Evolutionary conservation across 345 rosid genomes (phyloP).

Genomic region (Passiflora organensis): DNA sequence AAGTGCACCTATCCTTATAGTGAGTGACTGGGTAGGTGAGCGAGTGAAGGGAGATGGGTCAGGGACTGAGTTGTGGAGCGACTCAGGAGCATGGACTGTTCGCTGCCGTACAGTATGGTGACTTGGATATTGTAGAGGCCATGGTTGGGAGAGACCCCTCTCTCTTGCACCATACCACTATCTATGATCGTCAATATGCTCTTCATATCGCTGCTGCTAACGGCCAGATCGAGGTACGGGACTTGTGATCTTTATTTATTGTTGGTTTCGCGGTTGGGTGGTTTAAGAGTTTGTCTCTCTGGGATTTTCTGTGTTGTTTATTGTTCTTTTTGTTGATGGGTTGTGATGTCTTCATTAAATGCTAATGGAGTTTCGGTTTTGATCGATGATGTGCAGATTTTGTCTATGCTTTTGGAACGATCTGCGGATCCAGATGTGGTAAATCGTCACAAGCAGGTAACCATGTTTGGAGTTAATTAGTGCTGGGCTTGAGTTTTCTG

Average conservation of each 20-base stretch:
- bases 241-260: not conserved
- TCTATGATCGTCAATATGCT: conserved; percentile 77
- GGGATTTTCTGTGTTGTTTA: conserved; percentile 4
- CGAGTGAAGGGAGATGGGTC: conserved; percentile 56
- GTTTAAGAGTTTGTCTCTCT: not conserved
- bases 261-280: conserved; percentile 1
- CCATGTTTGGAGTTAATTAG: not conserved
- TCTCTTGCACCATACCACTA: conserved; percentile 47
- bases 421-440: conserved; percentile 69
- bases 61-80: conserved; percentile 75
- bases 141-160: conserved; percentile 52
- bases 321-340: conserved; percentile 5
- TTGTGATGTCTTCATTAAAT: conserved; percentile 7
- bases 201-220: conserved; percentile 93
- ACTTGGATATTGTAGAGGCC: conserved; percentile 38
- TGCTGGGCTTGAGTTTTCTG: conserved; percentile 1
- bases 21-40: not conserved
- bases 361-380: conserved; percentile 14
- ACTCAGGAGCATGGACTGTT: conserved; percentile 66
- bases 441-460: conserved; percentile 92
- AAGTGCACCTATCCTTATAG: conserved; percentile 1
- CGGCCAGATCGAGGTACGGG: conserved; percentile 91
- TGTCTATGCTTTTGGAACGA: conserved; percentile 65
- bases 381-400: conserved; percentile 44
- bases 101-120: conserved; percentile 73